Evolutionary conservation across 2,329 filamentous ascomycete genomes (phyloP), one percentile per base, ranked within the genome.

Genomic region (Ceratocystis cubensis): DNA sequence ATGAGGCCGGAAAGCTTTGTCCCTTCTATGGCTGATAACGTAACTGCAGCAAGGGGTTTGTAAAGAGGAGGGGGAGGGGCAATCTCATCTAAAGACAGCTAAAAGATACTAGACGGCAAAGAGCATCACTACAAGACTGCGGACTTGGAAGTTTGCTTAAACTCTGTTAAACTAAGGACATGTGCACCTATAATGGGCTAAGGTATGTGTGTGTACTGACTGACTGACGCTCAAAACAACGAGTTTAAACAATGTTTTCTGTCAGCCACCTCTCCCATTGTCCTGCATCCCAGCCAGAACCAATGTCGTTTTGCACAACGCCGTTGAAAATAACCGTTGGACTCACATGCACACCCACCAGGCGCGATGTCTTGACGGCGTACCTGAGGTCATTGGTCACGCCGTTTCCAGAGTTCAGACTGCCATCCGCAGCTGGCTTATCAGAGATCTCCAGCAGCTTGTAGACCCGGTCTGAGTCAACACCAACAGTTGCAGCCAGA

Each of bases 271-370:
- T 86, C 73, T 87, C 81, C 92, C 92, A 97, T 77, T 96, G 88
- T 67, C 88, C 84, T 71, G 80, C 80, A 0, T 82, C 87, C 84
- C 91, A 96, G 28, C 86, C 82, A 67, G 88, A 93, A 69, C 86
- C 88, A 70, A 96, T 88, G 63, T 88, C 84, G 70, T 84, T 84
- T 72, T 89, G 88, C 63, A 95, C 86, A 28, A 95, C 83, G 0
- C 92, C 91, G 75, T 97, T 86, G 75, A 95, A 92, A 63, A 96
- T 80, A 22, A 93, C 91, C 0, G 92, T 96, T 1, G 93, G 93
- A 53, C 90, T 93, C 50, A 96, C 90, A 78, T 97, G 93, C 56
- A 96, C 84, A 13, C 92, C 88, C 7, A 89, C 82, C 70, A 94
- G 76, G 56, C 93, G 80, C 72, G 89, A 83, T 75, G 87, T 87